phyloP scores from a whole-genome alignment of 345 rosid genomes.

The Populus ilicifolia region DNA sequence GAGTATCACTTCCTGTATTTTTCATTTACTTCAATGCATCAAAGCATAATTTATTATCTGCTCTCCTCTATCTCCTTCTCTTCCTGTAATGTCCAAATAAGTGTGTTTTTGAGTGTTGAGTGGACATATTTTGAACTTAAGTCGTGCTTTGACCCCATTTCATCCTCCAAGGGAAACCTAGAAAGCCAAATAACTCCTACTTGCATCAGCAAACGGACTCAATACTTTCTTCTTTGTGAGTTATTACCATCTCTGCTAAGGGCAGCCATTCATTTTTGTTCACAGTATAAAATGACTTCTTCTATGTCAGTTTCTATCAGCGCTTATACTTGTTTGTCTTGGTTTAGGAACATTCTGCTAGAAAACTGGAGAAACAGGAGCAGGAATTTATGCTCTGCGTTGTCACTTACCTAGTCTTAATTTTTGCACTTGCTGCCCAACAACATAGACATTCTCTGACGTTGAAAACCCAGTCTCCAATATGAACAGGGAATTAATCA shows the following conservation, averaged over 20 bases:
- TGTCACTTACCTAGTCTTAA: background rate
- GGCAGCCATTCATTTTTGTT: no score
- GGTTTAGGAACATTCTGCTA: background rate
- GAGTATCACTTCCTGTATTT: conserved; percentile 1
- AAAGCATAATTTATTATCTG: no score
- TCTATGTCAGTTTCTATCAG: no score
- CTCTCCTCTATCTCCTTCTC: background rate
- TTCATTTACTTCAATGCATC: background rate
- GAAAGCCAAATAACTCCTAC: no score
- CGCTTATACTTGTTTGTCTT: no score
- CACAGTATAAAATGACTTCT: no score
- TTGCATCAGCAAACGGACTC: no score
- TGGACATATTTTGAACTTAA: background rate
- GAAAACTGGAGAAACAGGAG: background rate
- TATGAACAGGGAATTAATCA: background rate
- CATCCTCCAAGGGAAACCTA: no score
- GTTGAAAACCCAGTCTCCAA: background rate
- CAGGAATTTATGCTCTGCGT: background rate
- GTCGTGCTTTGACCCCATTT: no score
- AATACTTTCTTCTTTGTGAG: no score
- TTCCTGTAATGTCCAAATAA: background rate
- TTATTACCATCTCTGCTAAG: no score
- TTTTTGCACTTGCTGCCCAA: background rate
- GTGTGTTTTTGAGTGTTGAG: background rate
- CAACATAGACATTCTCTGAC: background rate